Conservation (phyloP, 768 basidiomycete genomes). For the Albatrellus ellisii region DNA sequence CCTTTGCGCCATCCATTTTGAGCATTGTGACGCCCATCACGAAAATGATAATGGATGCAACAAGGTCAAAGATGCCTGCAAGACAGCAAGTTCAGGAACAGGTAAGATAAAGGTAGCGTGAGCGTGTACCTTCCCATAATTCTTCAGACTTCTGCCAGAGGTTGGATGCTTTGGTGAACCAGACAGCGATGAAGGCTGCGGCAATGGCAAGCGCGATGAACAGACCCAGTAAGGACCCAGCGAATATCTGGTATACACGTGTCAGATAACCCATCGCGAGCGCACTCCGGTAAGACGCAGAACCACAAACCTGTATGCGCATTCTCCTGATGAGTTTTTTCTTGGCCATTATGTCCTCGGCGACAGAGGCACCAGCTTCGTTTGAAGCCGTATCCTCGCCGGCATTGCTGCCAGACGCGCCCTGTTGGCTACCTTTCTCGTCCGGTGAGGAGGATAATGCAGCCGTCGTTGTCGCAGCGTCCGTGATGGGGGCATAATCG, state of each 20-base stretch:
- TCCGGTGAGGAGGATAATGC: too few species aligned
- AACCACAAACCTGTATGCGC: conserved; percentile 40
- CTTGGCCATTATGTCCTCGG: conserved; percentile 17
- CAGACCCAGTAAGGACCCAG: conserved; percentile 66
- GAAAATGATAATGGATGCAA: conserved; percentile 75
- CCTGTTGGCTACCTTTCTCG: conserved; percentile 2
- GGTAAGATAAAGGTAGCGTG: neutral
- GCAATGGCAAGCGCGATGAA: conserved; percentile 72
- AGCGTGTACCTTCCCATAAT: conserved; percentile 77
- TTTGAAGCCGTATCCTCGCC: neutral
- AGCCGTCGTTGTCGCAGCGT: neutral
- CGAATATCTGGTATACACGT: conserved; percentile 42
- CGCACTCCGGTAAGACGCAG: neutral
- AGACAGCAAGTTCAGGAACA: neutral
- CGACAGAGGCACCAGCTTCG: conserved; percentile 1
- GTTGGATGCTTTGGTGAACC: conserved; percentile 83
- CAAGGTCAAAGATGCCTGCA: conserved; percentile 52
- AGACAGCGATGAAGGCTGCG: conserved; percentile 85
- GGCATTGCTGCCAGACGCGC: conserved; percentile 1
- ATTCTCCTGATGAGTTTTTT: conserved; percentile 47
- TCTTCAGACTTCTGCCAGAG: conserved; percentile 79
- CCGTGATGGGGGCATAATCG: neutral
- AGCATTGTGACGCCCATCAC: conserved; percentile 92
- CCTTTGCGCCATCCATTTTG: conserved; percentile 85
- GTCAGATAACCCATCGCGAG: neutral